These are phyloP conservation scores for Phylloporus sp. DNA, from an alignment of 768 basidiomycete genomes.

Conservation along the genomic window DNA sequence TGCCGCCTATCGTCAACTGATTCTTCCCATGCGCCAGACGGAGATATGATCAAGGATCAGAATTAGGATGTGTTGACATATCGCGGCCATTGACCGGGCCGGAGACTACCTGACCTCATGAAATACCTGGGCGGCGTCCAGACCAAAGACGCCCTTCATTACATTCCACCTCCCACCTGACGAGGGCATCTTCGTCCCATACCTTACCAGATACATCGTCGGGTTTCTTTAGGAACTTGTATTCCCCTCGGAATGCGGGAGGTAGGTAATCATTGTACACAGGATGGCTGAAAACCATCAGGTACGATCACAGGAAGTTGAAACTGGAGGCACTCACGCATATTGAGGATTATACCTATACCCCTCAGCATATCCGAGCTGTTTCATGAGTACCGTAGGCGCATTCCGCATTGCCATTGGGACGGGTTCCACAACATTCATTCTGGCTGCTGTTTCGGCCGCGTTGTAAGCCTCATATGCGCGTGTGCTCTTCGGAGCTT, in stretches of 20 bases:
- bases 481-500: conserved; percentile 78
- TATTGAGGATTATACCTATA: conserved; percentile 65
- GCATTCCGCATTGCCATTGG: conserved; percentile 76
- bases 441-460: conserved; percentile 59
- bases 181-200: conserved; percentile 60
- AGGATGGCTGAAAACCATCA: conserved; percentile 46
- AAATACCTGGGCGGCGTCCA: conserved; percentile 33
- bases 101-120: background rate
- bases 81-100: background rate
- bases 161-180: conserved; percentile 50
- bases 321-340: conserved; percentile 32
- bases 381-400: conserved; percentile 67
- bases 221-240: conserved; percentile 42
- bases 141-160: conserved; percentile 50
- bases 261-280: conserved; percentile 65
- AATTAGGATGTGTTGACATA: background rate
- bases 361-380: conserved; percentile 60
- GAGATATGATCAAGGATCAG: background rate
- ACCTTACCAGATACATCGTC: conserved; percentile 43
- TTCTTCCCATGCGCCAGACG: background rate
- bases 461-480: conserved; percentile 73
- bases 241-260: conserved; percentile 38
- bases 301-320: background rate
- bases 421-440: conserved; percentile 52
- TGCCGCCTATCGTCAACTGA: background rate